These are phyloP conservation scores for Trichoderma erinaceum DNA, from an alignment of 495 filamentous ascomycete genomes.

Conservation along the genomic window DNA sequence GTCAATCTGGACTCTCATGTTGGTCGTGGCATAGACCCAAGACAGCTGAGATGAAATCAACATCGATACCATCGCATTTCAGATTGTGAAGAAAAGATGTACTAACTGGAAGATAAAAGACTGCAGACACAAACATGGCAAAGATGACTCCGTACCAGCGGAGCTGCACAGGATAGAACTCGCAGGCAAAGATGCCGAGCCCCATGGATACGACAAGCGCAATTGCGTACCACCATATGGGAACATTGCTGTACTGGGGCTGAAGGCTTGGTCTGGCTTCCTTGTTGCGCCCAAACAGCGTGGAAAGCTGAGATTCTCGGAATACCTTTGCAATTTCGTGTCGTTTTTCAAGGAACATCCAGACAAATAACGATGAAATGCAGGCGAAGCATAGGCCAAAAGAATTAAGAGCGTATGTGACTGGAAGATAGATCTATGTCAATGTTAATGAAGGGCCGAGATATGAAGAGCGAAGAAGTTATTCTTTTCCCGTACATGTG, in stretches of 20 bases:
- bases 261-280: neutral
- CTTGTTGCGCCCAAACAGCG: neutral
- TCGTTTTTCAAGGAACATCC: slow-evolving; percentile 4
- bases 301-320: neutral
- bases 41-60: neutral
- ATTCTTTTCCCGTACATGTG: slow-evolving; percentile 26
- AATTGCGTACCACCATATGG: slow-evolving; percentile 3
- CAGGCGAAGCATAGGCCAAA: slow-evolving; percentile 1
- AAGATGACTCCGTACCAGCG: slow-evolving; percentile 1
- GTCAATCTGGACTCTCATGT: slow-evolving; percentile 5
- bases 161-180: neutral
- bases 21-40: slow-evolving; percentile 6
- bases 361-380: slow-evolving; percentile 1
- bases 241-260: neutral
- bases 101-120: neutral
- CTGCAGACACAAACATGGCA: slow-evolving; percentile 3
- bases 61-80: neutral
- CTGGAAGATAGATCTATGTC: slow-evolving; percentile 21
- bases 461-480: slow-evolving; percentile 25
- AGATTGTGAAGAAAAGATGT: neutral
- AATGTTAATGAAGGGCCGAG: neutral
- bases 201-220: neutral
- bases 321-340: neutral
- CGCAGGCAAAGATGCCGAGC: slow-evolving; percentile 1
- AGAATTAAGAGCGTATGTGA: neutral